Base-by-base conservation (phyloP, 164 flowering plant genomes). In the Cinnamomum micranthum region DNA sequence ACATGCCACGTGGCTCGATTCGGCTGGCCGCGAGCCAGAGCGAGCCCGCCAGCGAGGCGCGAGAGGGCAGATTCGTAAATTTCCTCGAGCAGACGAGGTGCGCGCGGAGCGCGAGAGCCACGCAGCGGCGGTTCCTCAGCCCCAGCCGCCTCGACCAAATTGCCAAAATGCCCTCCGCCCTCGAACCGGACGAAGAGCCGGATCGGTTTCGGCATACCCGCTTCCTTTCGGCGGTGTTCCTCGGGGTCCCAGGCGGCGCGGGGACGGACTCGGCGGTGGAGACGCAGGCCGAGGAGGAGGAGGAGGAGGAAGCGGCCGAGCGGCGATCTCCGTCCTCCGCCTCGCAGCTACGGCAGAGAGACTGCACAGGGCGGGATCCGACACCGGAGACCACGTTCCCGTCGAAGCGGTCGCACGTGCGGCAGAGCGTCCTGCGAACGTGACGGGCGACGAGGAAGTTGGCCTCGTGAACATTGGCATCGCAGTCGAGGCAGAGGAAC, bases 121-220 rank as follows among this genome's bases (percentile, higher is more conserved):
- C 71, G 20, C 31, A 71, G 31, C 28, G 69, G 33, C 51, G 66
- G 15, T 55, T 78, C 2, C 65, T 70, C 31, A 86, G 41, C 72
- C 89, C 89, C 41, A 90, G 60, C 74, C 71, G 81, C 62, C 79
- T 76, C 79, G 85, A 79, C 94, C 94, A 90, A 60, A 74, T 80
- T 50, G 67, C 82, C 68, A 90, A 76, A 75, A 84, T 55, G 20
- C 81, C 81, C 86, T 86, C 87, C 80, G 81, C 84, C 72, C 69
- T 68, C 66, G 55, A 74, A 31, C 77, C 77, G 47, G 47, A 41
- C 47, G 47, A 0, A 2, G 77, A 58, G 17, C 24, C 70, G 62
- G 51, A 19, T 70, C 50, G 28, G 15, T 20, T 33, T 55, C 60
- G 60, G 28, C 20, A 19, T 27, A 17, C 23, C 62, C 10, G 10